A percentile compares a stretch with the other conserved stretches of the same genome.
phyloP scores from a whole-genome alignment of 2,329 filamentous ascomycete species.

The Neurospora sp. region DNA sequence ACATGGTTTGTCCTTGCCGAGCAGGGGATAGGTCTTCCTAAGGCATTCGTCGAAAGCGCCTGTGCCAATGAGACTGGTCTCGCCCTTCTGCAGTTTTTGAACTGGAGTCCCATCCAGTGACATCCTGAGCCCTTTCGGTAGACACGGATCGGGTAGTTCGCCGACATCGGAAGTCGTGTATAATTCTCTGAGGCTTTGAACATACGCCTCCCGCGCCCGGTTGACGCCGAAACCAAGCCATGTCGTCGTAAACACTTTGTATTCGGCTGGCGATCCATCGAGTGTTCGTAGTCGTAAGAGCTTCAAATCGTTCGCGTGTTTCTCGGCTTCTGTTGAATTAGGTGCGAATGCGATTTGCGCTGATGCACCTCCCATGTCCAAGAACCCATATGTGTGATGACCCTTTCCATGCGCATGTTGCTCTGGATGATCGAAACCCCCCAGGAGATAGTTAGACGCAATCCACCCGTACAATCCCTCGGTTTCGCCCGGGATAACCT shows the following conservation, averaged over 20 bases:
- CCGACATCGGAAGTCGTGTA: slow-evolving; percentile 38
- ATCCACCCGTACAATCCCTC: slow-evolving; percentile 97
- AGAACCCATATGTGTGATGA: slow-evolving; percentile 91
- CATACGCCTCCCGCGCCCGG: slow-evolving; percentile 75
- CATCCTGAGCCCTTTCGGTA: slow-evolving; percentile 68
- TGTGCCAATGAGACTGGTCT: slow-evolving; percentile 63
- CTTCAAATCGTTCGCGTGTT: slow-evolving; percentile 83
- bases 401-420: slow-evolving; percentile 72
- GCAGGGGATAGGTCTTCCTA: slow-evolving; percentile 68
- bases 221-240: slow-evolving; percentile 98
- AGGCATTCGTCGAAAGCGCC: slow-evolving; percentile 83
- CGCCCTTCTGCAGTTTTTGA: slow-evolving; percentile 25
- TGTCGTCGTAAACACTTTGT: slow-evolving; percentile 87
- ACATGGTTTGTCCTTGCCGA: slow-evolving; percentile 84
- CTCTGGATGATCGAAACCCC: slow-evolving; percentile 72
- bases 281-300: slow-evolving; percentile 75
- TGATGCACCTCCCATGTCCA: slow-evolving; percentile 97
- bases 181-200: slow-evolving; percentile 63
- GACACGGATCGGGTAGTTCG: slow-evolving; percentile 82
- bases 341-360: slow-evolving; percentile 97
- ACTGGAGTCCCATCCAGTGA: slow-evolving; percentile 58
- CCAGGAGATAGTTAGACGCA: slow-evolving; percentile 88
- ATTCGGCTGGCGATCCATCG: slow-evolving; percentile 67
- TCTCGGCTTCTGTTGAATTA: slow-evolving; percentile 79
- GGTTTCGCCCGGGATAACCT: slow-evolving; percentile 91